These are phyloP conservation scores for Ceratopteris richardii DNA, from an alignment of 75 land plant species.

Conservation along the genomic window DNA sequence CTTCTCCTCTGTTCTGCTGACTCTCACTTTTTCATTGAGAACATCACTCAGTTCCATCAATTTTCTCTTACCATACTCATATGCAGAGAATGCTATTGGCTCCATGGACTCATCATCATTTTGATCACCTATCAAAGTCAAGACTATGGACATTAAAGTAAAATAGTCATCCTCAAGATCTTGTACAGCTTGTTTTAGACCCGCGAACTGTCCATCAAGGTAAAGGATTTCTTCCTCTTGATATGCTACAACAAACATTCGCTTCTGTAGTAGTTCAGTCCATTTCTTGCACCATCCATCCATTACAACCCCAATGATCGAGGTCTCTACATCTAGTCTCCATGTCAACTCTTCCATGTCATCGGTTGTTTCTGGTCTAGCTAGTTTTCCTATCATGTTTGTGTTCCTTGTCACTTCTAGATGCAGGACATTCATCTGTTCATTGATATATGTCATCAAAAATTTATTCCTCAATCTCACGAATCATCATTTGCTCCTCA, in stretches of 20 bases:
- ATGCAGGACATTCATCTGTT: not conserved
- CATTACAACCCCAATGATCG: not conserved
- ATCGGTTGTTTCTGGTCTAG: not conserved
- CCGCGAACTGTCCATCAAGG: not conserved
- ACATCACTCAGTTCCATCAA: not conserved
- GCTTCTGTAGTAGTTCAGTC: not conserved
- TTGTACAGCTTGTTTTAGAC: not conserved
- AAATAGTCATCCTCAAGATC: constrained; percentile 3
- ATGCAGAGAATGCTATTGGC: not conserved
- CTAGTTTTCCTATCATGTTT: not conserved
- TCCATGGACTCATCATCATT: constrained; percentile 1
- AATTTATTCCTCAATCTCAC: not conserved
- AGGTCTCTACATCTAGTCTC: not conserved
- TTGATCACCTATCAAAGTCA: not conserved
- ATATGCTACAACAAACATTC: not conserved
- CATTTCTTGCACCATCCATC: not conserved
- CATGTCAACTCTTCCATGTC: not conserved
- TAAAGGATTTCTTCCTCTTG: not conserved
- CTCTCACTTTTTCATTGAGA: not conserved
- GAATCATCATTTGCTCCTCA: not conserved
- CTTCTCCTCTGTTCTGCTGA: not conserved
- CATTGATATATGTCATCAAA: not conserved
- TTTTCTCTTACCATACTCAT: constrained; percentile 1
- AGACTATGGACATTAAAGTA: constrained; percentile 1
- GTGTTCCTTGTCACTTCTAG: not conserved